Evolutionary conservation across 2,329 filamentous ascomycete genomes (phyloP), one percentile per base, ranked within the genome.

Genomic region (Aspergillus pseudoglaucus): DNA sequence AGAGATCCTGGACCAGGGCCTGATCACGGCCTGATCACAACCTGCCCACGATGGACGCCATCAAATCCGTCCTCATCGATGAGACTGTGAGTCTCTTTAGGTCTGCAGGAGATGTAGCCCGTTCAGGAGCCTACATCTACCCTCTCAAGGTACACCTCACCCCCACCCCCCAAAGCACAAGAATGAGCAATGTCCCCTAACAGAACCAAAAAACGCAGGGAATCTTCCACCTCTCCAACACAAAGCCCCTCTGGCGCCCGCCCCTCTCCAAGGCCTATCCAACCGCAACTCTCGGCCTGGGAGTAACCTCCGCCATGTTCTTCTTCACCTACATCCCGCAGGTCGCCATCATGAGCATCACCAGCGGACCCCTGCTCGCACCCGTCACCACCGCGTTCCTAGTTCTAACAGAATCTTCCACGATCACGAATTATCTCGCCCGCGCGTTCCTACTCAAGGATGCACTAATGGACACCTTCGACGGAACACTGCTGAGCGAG

Each of bases 391-490:
- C 77, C 20, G 72, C 73, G 4, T 67, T 86, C 22, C 80, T 85
- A 17, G 68, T 82, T 8, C 73, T 78, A 47, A 72, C 75, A 64
- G 83, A 85, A 72, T 78, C 75, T 51, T 71, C 73, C 1, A 69
- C 72, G 1, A 67, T 78, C 39, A 73, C 72, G 33, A 73, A 69
- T 41, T 63, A 81, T 27, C 63, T 84, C n/a, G 75, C 77, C 40
- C 82, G 84, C 58, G 84, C 80, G 38, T 91, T 89, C 63, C 70
- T 95, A 33, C 80, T 95, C 40, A 83, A 88, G 55, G 88, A 94
- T 52, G 86, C 88, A 0, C 75, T 96, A 30, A 75, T 93, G 22
- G 90, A 96, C 65, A 91, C 88, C 0, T 96, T 96, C 64, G 91
- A 96, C 62, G 89, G 86, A 15, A 77, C 77, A 8, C 72, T 85